Base-by-base conservation (phyloP, 2,329 filamentous ascomycete species). In the Rutstroemia sp. region DNA sequence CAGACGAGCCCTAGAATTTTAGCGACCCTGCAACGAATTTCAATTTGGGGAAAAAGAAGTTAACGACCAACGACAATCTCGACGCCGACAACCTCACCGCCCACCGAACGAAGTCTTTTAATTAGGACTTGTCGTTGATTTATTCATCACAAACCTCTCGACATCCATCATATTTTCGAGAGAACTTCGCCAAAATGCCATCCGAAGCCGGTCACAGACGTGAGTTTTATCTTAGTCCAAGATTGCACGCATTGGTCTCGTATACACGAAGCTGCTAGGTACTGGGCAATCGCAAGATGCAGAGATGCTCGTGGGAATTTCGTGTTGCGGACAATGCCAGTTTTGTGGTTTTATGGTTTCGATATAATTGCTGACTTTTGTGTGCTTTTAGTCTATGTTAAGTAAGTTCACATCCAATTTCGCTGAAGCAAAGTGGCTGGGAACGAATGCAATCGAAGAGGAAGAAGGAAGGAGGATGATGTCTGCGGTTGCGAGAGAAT, bases 121-220 rank as follows among this genome's bases (percentile, higher is more conserved):
- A 58, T 58, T 58, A 66, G 62, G 67, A 67, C 65, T 61, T 61
- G 61, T 66, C 65, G 63, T 64, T 65, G 64, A 65, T 56, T 54
- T 57, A 38, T 52, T 56, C 54, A 57, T 54, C 61, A 50, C 54
- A 21, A 51, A 57, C 52, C 61, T 66, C 70, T 72, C 69, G 66
- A 69, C 68, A 71, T 67, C 67, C 70, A 69, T 67, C 69, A 72
- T 69, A 72, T 72, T 73, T 56, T 41, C 72, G 73, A 75, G 74
- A 74, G 70, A 75, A 65, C 70, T 70, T 74, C 77, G 77, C 78
- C 86, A 91, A 83, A 77, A 94, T 94, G 88, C 83, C 87, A 87
- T 86, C 88, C 74, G 87, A 90, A 84, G 81, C 86, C 74, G 88
- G 88, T 79, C 87, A 92, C 85, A 85, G 88, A 87, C 81, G 88